Evolutionary conservation across 306 rosid genomes (phyloP).

Genomic region (Cucurbita ficifolia): DNA sequence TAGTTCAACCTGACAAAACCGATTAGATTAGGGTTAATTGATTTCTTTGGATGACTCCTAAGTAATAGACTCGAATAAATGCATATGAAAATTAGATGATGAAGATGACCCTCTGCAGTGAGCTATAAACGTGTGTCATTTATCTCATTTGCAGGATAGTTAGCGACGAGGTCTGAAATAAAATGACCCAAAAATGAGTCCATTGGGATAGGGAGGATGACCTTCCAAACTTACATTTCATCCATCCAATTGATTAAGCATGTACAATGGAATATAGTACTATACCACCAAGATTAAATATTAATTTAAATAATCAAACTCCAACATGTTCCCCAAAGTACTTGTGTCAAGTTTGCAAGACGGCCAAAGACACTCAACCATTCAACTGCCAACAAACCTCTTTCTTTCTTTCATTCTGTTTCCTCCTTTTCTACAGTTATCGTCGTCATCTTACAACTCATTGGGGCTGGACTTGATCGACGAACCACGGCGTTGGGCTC

Average conservation of each 20-base stretch:
- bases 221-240: background rate
- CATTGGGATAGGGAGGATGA: background rate
- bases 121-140: background rate
- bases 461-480: slow-evolving; percentile 40
- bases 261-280: slow-evolving; percentile 2
- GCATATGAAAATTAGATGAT: background rate
- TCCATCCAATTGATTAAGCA: slow-evolving; percentile 1
- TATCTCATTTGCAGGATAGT: slow-evolving; percentile 1
- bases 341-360: background rate
- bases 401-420: background rate
- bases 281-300: background rate
- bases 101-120: background rate
- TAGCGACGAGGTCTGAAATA: slow-evolving; percentile 7
- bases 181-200: background rate
- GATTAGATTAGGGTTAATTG: background rate
- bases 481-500: slow-evolving; percentile 63
- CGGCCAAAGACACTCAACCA: background rate
- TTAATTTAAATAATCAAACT: slow-evolving; percentile 2
- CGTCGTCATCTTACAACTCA: slow-evolving; percentile 57
- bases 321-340: slow-evolving; percentile 5
- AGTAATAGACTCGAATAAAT: background rate
- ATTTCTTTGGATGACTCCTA: background rate
- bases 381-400: background rate
- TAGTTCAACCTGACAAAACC: background rate
- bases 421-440: slow-evolving; percentile 19